Evolutionary conservation across 345 rosid genomes (phyloP).

Genomic region (Eucalyptus viminalis): DNA sequence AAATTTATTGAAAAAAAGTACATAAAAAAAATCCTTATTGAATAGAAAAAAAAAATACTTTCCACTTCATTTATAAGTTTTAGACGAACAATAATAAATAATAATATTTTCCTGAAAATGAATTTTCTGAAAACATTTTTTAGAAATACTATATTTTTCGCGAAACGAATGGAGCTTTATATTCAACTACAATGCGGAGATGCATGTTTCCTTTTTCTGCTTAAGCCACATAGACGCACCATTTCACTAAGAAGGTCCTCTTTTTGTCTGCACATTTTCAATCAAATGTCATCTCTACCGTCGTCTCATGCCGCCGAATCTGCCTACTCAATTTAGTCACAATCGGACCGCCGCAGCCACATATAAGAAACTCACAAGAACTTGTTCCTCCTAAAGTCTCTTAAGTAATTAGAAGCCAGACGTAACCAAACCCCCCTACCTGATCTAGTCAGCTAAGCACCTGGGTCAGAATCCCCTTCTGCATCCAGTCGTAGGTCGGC

Average conservation of each 20-base stretch:
- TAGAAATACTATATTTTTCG: too few species aligned
- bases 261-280: background rate
- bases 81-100: too few species aligned
- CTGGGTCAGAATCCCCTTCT: conserved; percentile 8
- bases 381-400: background rate
- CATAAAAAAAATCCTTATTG: too few species aligned
- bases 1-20: too few species aligned
- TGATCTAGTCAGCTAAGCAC: background rate
- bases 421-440: background rate
- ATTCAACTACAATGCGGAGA: background rate
- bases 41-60: too few species aligned
- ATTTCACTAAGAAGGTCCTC: background rate
- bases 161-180: background rate
- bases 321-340: background rate
- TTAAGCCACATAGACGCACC: background rate
- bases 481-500: conserved; percentile 16
- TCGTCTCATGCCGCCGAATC: background rate
- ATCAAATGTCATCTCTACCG: background rate
- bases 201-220: background rate
- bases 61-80: too few species aligned
- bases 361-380: background rate
- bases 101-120: too few species aligned
- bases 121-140: too few species aligned
- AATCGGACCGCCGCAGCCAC: background rate
- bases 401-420: background rate